A percentile compares a stretch with the other conserved stretches of the same genome.
phyloP scores from a whole-genome alignment of 164 flowering plant species.

The Tetracentron sinense region DNA sequence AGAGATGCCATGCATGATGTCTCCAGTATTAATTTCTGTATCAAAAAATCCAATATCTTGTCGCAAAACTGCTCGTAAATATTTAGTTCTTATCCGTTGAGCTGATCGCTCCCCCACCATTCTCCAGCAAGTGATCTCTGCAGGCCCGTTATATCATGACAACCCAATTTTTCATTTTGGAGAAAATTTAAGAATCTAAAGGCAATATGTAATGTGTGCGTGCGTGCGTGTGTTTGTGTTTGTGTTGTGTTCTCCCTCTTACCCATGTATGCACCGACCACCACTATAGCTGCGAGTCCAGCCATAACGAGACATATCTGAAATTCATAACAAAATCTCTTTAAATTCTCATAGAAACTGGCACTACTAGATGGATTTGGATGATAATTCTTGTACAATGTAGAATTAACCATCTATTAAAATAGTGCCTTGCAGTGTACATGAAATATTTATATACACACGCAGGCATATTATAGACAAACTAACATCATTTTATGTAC shows the following conservation, averaged over 20 bases:
- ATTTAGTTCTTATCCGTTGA: conserved; percentile 54
- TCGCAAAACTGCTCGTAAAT: conserved; percentile 54
- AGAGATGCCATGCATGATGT: conserved; percentile 72
- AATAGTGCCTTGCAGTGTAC: too few relatives aligned
- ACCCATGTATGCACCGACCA: conserved; percentile 75
- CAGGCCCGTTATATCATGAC: neutral
- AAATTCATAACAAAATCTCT: neutral
- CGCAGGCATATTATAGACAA: too few relatives aligned
- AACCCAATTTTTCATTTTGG: too few relatives aligned
- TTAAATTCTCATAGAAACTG: neutral
- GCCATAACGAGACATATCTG: conserved; percentile 59
- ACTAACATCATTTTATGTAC: too few relatives aligned
- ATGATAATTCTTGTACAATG: too few relatives aligned
- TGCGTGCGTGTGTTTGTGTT: neutral
- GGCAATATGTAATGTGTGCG: neutral
- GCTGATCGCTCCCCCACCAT: conserved; percentile 72
- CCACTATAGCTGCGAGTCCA: conserved; percentile 55
- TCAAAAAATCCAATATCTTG: conserved; percentile 74
- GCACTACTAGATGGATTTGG: too few relatives aligned
- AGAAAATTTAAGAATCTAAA: too few relatives aligned
- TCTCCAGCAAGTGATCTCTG: conserved; percentile 85
- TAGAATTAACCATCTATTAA: too few relatives aligned
- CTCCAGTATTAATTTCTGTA: conserved; percentile 56
- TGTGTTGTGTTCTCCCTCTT: conserved; percentile 12
- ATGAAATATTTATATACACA: too few relatives aligned